phyloP scores from a whole-genome alignment of 352 stramenopile species.

The Phytophthora citrophthora region DNA sequence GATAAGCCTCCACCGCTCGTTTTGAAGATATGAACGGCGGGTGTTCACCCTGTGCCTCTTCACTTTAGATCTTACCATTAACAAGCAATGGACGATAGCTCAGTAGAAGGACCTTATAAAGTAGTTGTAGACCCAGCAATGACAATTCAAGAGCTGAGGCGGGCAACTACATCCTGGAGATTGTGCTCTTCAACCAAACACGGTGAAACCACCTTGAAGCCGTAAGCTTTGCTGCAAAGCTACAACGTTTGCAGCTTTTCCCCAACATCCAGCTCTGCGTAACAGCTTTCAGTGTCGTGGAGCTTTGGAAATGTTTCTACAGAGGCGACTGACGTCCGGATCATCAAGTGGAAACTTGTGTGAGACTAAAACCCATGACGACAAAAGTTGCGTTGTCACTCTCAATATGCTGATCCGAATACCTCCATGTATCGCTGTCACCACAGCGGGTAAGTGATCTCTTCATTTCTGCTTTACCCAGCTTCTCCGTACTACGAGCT shows the following conservation, averaged over 20 bases:
- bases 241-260: too few relatives aligned
- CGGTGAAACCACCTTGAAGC: neutral
- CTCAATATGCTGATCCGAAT: slow-evolving; percentile 9
- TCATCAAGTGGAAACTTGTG: neutral
- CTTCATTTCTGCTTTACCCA: slow-evolving; percentile 23
- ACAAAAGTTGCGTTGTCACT: neutral
- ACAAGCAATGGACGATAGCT: too few relatives aligned
- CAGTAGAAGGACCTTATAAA: too few relatives aligned
- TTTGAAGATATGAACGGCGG: slow-evolving; percentile 5
- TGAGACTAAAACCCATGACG: slow-evolving; percentile 25
- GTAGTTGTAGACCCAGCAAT: too few relatives aligned
- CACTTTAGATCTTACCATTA: neutral
- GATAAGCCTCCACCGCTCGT: slow-evolving; percentile 12
- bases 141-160: slow-evolving; percentile 5
- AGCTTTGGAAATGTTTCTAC: slow-evolving; percentile 7
- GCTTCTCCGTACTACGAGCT: neutral
- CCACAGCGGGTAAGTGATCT: neutral
- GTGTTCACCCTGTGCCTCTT: neutral
- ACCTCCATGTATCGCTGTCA: neutral
- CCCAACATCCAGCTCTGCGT: neutral
- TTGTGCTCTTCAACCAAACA: too few relatives aligned
- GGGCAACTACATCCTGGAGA: neutral
- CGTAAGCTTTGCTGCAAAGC: slow-evolving; percentile 6
- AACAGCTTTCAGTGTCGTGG: neutral
- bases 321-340: slow-evolving; percentile 10